Evolutionary conservation across 2,329 filamentous ascomycete genomes (phyloP).

Genomic region (Aspergillus uvarum): DNA sequence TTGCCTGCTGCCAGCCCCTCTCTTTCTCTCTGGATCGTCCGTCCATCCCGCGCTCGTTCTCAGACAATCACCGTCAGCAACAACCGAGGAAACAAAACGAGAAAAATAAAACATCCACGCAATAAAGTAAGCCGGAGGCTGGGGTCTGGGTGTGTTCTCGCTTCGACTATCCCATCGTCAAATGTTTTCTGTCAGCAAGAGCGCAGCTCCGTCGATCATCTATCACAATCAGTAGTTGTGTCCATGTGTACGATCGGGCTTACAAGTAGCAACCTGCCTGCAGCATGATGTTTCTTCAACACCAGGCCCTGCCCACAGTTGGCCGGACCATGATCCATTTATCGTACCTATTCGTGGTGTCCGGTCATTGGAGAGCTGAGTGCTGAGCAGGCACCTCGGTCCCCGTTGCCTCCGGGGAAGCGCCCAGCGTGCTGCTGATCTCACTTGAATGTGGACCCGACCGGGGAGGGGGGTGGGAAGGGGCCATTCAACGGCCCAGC

Average conservation of each 20-base stretch:
- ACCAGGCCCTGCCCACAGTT: too few species aligned
- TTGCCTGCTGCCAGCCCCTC: background rate
- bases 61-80: too few species aligned
- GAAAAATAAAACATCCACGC: too few species aligned
- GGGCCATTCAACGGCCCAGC: background rate
- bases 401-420: background rate
- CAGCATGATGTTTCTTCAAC: background rate
- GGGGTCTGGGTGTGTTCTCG: too few species aligned
- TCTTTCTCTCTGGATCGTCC: background rate
- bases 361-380: conserved; percentile 14
- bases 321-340: background rate
- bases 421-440: conserved; percentile 1
- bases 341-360: conserved; percentile 11
- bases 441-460: background rate
- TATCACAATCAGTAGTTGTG: too few species aligned
- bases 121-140: too few species aligned
- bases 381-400: background rate
- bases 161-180: too few species aligned
- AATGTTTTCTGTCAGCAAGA: too few species aligned
- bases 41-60: background rate
- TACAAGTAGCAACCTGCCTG: background rate
- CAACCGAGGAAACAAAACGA: background rate
- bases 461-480: background rate
- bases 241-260: background rate
- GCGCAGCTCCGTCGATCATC: too few species aligned